A percentile compares a stretch with the other conserved stretches of the same genome.
These are phyloP conservation scores for Closterium sp. DNA, from an alignment of 139 green algal species.

Conservation along the genomic window DNA sequence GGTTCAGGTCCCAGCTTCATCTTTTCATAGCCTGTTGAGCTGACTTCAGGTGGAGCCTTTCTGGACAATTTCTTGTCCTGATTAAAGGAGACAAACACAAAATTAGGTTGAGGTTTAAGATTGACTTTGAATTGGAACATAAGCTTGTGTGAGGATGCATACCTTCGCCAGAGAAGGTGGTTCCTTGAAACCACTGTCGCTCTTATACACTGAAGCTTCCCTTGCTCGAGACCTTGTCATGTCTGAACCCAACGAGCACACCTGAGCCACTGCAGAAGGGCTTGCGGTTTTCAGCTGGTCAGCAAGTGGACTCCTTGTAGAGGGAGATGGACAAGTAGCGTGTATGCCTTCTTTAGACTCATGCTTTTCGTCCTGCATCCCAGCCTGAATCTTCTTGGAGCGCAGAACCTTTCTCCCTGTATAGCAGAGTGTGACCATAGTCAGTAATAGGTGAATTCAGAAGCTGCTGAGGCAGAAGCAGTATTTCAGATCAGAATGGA, in stretches of 20 bases:
- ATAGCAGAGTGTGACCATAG: neutral
- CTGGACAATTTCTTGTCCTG: neutral
- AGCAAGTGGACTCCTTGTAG: neutral
- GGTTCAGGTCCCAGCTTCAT: constrained; percentile 8
- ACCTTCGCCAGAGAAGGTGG: neutral
- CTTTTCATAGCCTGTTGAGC: neutral
- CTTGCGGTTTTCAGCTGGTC: neutral
- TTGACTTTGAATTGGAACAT: neutral
- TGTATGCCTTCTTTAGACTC: constrained; percentile 4
- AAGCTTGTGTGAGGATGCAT: neutral
- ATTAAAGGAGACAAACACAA: too few relatives aligned
- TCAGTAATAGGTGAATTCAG: neutral
- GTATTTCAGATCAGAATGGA: neutral
- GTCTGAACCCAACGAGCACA: constrained; percentile 4
- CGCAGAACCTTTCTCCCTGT: neutral
- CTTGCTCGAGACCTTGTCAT: constrained; percentile 14
- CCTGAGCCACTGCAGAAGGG: constrained; percentile 12
- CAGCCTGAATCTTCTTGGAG: constrained; percentile 1
- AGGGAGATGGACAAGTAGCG: neutral
- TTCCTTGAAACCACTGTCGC: constrained; percentile 7
- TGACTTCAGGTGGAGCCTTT: constrained; percentile 10
- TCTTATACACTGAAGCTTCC: neutral
- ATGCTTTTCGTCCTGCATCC: neutral
- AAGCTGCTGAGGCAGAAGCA: neutral
- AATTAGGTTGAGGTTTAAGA: too few relatives aligned